Evolutionary conservation across 116 monocot genomes (phyloP).

Genomic region (Posidonia oceanica): DNA sequence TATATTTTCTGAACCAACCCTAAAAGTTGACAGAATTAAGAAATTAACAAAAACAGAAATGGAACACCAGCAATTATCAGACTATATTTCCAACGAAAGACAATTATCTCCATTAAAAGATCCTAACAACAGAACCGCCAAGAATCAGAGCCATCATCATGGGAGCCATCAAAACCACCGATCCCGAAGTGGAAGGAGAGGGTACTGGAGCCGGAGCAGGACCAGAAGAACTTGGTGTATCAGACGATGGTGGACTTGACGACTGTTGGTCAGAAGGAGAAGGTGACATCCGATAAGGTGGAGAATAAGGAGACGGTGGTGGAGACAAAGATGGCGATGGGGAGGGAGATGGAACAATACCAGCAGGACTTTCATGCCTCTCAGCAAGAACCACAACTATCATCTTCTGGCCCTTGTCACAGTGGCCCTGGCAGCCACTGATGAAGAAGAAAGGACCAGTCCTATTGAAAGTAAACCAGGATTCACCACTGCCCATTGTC

Average conservation of each 20-base stretch:
- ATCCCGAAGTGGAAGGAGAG: slow-evolving; percentile 1
- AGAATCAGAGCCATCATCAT: background rate
- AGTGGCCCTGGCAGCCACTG: slow-evolving; percentile 32
- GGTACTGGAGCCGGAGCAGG: background rate
- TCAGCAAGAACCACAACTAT: slow-evolving; percentile 38
- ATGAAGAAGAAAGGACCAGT: slow-evolving; percentile 84
- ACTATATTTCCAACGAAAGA: too few species aligned
- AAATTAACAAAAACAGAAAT: background rate
- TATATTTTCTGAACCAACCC: too few species aligned
- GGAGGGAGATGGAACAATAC: background rate
- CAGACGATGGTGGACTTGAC: too few species aligned
- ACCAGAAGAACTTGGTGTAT: background rate
- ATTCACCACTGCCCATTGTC: slow-evolving; percentile 27
- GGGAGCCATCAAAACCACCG: background rate
- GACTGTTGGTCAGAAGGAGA: background rate
- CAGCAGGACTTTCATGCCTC: slow-evolving; percentile 1
- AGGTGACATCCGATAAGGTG: background rate
- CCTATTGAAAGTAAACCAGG: slow-evolving; percentile 31
- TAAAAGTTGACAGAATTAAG: background rate
- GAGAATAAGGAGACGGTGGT: background rate
- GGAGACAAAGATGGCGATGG: background rate
- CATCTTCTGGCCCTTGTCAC: slow-evolving; percentile 53
- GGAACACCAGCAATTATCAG: too few species aligned
- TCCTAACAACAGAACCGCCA: background rate
- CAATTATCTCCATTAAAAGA: too few species aligned